These are phyloP conservation scores for Xylariaceae sp. DNA, from an alignment of 2,329 filamentous ascomycete genomes.

Conservation along the genomic window DNA sequence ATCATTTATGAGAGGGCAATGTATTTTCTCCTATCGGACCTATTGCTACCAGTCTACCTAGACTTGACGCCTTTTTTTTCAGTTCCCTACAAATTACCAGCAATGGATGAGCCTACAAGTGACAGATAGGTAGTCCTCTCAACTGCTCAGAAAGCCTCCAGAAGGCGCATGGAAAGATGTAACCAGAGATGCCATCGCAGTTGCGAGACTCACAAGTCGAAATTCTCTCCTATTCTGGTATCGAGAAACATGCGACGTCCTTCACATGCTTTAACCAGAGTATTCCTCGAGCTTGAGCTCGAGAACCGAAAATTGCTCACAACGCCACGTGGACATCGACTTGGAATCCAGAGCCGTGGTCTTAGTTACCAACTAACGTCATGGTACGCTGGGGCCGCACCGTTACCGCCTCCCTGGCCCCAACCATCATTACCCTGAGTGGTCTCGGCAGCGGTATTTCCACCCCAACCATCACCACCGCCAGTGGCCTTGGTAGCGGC, in stretches of 20 bases:
- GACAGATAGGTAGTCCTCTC: not conserved
- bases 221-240: not conserved
- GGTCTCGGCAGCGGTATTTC: not conserved
- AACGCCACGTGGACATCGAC: not conserved
- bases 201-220: not conserved
- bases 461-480: conserved; percentile 6
- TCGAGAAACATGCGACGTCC: not conserved
- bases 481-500: not conserved
- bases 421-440: conserved; percentile 3
- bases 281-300: not conserved
- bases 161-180: not conserved
- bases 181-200: not conserved
- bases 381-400: no score
- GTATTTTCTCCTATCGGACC: conserved; percentile 3
- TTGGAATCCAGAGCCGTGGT: not conserved
- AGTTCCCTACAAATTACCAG: not conserved
- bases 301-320: not conserved
- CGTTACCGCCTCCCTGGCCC: not conserved
- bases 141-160: not conserved
- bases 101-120: not conserved
- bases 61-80: not conserved
- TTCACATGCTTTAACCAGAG: not conserved
- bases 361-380: conserved; percentile 3
- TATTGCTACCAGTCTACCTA: not conserved
- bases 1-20: not conserved